Evolutionary conservation across 805 yeast species (phyloP), one percentile per base, ranked within the genome.

Genomic region (Saccharomycopsis lassenensis): DNA sequence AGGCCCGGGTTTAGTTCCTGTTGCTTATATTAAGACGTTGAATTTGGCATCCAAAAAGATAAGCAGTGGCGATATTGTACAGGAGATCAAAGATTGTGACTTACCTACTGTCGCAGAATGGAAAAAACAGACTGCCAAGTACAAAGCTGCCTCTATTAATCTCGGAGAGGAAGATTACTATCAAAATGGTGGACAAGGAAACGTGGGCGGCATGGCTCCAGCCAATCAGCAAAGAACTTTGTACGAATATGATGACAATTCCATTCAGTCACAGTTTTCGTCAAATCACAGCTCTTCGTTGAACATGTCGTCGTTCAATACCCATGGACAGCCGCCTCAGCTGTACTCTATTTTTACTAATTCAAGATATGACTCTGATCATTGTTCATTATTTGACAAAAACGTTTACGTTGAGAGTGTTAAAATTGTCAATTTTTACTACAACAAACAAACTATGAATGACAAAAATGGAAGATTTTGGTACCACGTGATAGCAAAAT

Each of bases 1-100:
- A 18, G 98, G 96, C 1, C 97, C 97, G 0, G 98, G 99, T 1
- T 65, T 91, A 31, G 93, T 91, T 5, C 98, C 99, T 0, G 87
- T 84, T 4, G 72, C 83, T 14, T 91, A 82, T 51, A 91, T 91
- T 17, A 83, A 85, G 51, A 69, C 89, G 24, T 74, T 89, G 27
- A 94, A 91, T 55, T 68, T 86, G 40, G 63, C 74, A 17, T 66
- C 83, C 1, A 72, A 79, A 37, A 61, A 66, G 48, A 65, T 79
- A 37, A 63, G 80, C 33, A 68, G 66, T 19, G 63, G 74, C 47
- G 63, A 72, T 35, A 67, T 74, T 25, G 49, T 56, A 46, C 74
- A 65, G 27, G 79, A 77, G 30, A 78, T 91, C 28, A 61, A 65
- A 34, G 59, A 62, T 21, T 85, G 82, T 29, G 71, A 73, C 36